Evolutionary conservation across 1,284 basidiomycete species (phyloP), one percentile per base, ranked within the genome.

Genomic region (Schizophyllum commune): DNA sequence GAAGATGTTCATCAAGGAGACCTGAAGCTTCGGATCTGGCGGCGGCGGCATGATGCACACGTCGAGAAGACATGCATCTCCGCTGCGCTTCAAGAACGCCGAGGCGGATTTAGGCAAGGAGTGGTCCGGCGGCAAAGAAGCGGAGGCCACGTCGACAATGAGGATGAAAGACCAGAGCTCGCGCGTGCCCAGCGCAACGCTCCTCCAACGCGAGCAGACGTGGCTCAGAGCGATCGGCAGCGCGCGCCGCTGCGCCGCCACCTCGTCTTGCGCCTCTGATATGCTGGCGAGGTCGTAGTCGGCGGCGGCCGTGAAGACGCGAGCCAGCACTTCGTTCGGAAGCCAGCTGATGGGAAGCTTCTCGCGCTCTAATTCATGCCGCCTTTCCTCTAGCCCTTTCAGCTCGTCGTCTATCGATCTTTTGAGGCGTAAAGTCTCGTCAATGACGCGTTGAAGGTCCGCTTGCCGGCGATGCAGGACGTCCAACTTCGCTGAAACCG

Each of bases 191-290:
- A 83, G 68, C 8, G 75, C 72, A 33, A 81, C 71, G 19, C 66
- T 68, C 21, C 81, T 75, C 79, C 81, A 83, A 61, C 69, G 72
- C 60, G 69, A 73, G 65, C 74, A 83, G 32, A 82, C 78, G 61
- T 82, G 80, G 0, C 79, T 79, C 58, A 83, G 61, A 32, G 67
- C 58, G 32, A 81, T 65, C 11, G 79, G 74, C 27, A 83, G 68
- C 1, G 72, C 70, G 55, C 65, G 65, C 52, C 69, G 73, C 66
- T 81, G 74, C 27, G 61, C 65, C 19, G 65, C 65, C 15, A 76
- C 68, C 3, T 73, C 72, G 53, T 70, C 70, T 63, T 73, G 75
- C 62, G 79, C 71, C 52, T 61, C 66, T 55, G 68, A 65, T 66
- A 82, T 74, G 55, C 79, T 74, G 56, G 71, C 71, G 54, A 81